Base-by-base conservation (phyloP, 306 rosid species). In the Begonia masoniana region DNA sequence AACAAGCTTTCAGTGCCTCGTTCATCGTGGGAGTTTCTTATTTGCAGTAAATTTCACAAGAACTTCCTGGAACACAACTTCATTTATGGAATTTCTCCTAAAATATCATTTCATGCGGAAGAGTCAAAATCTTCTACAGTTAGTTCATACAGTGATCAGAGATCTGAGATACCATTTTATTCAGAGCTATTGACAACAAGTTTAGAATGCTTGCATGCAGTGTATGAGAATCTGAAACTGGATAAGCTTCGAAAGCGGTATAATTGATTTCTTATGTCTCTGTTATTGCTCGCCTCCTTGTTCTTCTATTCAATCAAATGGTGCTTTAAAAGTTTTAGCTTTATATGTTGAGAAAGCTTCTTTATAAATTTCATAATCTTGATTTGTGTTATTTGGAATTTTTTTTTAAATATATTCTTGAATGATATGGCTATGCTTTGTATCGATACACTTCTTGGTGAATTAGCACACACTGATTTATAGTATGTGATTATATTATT, bases 121-220 rank as follows among this genome's bases (percentile, higher is more conserved):
- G 73, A 68, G 57, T 45, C 66, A 55, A 64, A 68, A 43, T 57
- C 60, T 51, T 60, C 64, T 51, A 57, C 19, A 13, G 65, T 65
- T 51, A 65, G 52, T 65, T 55, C 41, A 15, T 75, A 75, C 31
- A 42, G 21, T 43, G 17, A 59, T 41, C 70, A 52, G 58, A 65
- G 68, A 68, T 57, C 58, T 52, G 85, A 78, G 23, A 71, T 63
- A 50, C 60, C 78, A 16, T 74, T 73, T 73, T 73, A 71, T 64
- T 57, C 78, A 15, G 84, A 85, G 66, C 72, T 85, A 63, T 66
- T 83, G 71, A 61, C 60, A 66, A 83, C 78, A 73, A 71, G 76
- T 68, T 72, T 91, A 58, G 88, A 76, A 68, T 85, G 94, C 63
- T 83, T 91, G 69, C 97, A 91, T 75, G 91, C 95, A 23, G 87